phyloP scores from a whole-genome alignment of 2,329 filamentous ascomycete species.

The Coniochaeta prunicola region DNA sequence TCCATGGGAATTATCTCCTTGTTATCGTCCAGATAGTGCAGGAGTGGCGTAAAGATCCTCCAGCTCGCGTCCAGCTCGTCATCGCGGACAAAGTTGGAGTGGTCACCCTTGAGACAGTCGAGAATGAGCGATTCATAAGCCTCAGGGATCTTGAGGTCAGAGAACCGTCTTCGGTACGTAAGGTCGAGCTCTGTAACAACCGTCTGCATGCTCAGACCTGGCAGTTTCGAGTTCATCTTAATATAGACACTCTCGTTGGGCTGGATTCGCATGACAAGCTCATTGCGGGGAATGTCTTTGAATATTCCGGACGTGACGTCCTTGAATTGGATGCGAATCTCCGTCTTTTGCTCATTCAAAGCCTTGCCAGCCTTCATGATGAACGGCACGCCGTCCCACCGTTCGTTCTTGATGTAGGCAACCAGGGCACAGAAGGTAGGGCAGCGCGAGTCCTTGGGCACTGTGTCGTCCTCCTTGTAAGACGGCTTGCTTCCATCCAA shows the following conservation, averaged over 20 bases:
- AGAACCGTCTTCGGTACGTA: constrained; percentile 96
- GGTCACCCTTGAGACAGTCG: constrained; percentile 95
- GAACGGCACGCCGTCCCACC: constrained; percentile 98
- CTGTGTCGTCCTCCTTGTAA: constrained; percentile 98
- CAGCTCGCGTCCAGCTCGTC: constrained; percentile 96
- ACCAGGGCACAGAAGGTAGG: constrained; percentile 97
- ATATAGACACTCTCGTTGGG: constrained; percentile 99
- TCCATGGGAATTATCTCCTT: constrained; percentile 99
- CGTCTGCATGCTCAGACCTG: constrained; percentile 97
- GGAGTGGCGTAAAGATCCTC: constrained; percentile 95
- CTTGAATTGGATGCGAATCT: constrained; percentile 99
- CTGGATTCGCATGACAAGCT: constrained; percentile 98
- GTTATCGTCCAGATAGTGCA: constrained; percentile 98
- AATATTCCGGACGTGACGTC: constrained; percentile 99
- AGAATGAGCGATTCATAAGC: constrained; percentile 97
- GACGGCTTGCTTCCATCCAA: constrained; percentile 92
- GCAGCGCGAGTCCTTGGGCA: constrained; percentile 94
- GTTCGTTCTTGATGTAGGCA: constrained; percentile 98
- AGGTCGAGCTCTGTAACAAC: constrained; percentile 97
- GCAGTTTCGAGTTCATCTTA: constrained; percentile 99
- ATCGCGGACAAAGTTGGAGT: constrained; percentile 98
- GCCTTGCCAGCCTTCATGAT: constrained; percentile 99
- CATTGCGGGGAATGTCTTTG: constrained; percentile 98
- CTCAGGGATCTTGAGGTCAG: constrained; percentile 98
- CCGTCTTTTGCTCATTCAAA: constrained; percentile 98